Conservation (phyloP, 108 stramenopile species). For the Nannochloropsis gaditana region DNA sequence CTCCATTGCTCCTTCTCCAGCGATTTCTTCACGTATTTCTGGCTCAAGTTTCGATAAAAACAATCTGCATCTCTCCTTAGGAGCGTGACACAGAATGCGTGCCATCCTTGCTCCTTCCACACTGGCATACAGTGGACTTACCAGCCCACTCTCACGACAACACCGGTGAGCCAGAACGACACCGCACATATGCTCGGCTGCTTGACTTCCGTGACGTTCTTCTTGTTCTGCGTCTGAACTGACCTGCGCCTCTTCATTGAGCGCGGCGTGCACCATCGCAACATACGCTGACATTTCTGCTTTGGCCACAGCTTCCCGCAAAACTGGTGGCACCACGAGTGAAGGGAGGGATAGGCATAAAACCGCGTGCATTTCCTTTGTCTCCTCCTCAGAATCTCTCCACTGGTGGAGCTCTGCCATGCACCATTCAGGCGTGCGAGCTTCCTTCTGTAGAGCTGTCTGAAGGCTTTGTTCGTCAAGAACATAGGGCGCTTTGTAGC, state of each 20-base stretch:
- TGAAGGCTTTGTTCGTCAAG: not conserved
- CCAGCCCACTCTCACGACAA: slow-evolving; percentile 4
- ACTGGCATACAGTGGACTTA: not conserved
- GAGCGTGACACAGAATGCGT: not conserved
- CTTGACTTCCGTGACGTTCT: not conserved
- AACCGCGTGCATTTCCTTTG: not conserved
- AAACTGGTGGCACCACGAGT: not conserved
- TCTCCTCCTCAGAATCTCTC: not conserved
- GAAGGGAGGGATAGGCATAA: not conserved
- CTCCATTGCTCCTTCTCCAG: not conserved
- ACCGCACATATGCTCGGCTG: not conserved
- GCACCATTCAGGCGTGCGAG: not conserved
- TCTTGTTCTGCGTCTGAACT: no score
- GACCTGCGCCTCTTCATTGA: not conserved
- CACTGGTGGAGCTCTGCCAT: not conserved
- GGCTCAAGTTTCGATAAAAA: not conserved
- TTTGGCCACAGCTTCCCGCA: not conserved
- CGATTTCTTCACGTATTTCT: no score
- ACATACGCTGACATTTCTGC: not conserved
- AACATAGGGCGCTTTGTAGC: not conserved
- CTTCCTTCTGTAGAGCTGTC: not conserved
- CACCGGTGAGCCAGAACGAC: not conserved
- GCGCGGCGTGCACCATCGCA: not conserved
- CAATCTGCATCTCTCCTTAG: not conserved
- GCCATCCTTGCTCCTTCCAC: slow-evolving; percentile 17